Evolutionary conservation across 768 basidiomycete genomes (phyloP), one percentile per base, ranked within the genome.

Genomic region (Boletellus sp.): DNA sequence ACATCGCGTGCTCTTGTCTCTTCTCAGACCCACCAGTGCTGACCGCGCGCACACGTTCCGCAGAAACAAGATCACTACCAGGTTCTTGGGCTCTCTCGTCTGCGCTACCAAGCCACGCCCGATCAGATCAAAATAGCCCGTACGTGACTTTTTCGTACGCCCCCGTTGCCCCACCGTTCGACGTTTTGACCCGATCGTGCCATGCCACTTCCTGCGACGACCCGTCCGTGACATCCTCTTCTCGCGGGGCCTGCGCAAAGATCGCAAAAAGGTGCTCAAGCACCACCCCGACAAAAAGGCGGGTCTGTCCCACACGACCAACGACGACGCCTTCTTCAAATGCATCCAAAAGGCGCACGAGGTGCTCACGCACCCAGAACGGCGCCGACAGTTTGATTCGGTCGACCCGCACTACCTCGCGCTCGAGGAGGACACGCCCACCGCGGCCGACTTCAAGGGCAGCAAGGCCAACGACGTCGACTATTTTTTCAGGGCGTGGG

Each of bases 241-340:
- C 28, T 28, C 7, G 28, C 9, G 28, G 28, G 28, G 7, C 28
- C 28, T 11, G 9, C 28, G n/a, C n/a, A n/a, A 28, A 96, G 93
- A 99, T 77, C 90, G 93, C 61, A 92, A 94, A 78, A 98, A 96
- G 74, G 94, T 96, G n/a, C 84, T 98, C 44, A 94, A 92, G 66
- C 94, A 98, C 71, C 94, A 98, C 67, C 94, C 94, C 0, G 94
- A 98, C 74, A 97, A 98, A 74, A 97, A 98, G 68, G 80, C 87
- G 23, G 83, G 80, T 38, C 71, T 78, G 32, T 80, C 81, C 32
- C 82, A 84, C 59, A 88, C 90, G 60, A 85, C 90, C 51, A 95
- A 98, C 74, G 94, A 97, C 69, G 95, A 99, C 61, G 85, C 85
- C 0, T 98, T 99, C 78, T 99, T 99, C 89, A 99, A 99, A 73